phyloP scores from a whole-genome alignment of 2,329 filamentous ascomycete species.

The Seiridium unicorne region DNA sequence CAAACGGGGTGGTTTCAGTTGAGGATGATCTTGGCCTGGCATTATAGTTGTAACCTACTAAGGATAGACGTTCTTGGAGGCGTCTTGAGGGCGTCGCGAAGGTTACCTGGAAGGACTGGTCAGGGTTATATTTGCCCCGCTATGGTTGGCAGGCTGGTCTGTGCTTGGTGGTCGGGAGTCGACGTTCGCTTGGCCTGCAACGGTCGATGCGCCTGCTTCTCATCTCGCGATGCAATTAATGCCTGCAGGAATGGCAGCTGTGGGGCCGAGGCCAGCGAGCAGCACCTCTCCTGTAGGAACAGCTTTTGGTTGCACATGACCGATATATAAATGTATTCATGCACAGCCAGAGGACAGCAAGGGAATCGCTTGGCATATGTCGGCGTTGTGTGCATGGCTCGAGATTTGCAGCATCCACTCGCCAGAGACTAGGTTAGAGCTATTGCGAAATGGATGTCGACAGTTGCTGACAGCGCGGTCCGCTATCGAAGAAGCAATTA shows the following conservation, averaged over 20 bases:
- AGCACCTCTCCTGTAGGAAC: neutral
- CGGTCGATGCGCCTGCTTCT: neutral
- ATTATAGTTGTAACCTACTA: too few relatives aligned
- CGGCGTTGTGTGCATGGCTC: neutral
- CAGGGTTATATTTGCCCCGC: conserved; percentile 1
- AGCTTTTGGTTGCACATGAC: too few relatives aligned
- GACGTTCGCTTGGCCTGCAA: too few relatives aligned
- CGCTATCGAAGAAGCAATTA: conserved; percentile 4
- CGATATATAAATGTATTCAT: neutral
- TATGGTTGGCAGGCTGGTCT: neutral
- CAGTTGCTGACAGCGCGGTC: neutral
- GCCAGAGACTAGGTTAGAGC: neutral
- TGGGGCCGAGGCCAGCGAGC: neutral
- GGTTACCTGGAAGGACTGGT: neutral
- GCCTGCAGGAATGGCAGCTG: neutral
- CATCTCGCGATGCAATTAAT: neutral
- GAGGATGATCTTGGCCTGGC: too few relatives aligned
- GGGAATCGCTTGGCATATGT: neutral
- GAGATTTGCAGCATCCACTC: neutral
- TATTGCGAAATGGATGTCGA: neutral
- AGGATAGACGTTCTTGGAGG: too few relatives aligned
- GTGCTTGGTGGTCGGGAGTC: too few relatives aligned
- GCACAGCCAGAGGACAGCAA: neutral
- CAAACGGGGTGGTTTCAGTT: too few relatives aligned
- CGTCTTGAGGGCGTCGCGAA: neutral